Percentiles rank a stretch among this genome's conserved stretches.
Conservation (phyloP, 176 grass and related monocot genomes). For the Alopecurus myosuroides region DNA sequence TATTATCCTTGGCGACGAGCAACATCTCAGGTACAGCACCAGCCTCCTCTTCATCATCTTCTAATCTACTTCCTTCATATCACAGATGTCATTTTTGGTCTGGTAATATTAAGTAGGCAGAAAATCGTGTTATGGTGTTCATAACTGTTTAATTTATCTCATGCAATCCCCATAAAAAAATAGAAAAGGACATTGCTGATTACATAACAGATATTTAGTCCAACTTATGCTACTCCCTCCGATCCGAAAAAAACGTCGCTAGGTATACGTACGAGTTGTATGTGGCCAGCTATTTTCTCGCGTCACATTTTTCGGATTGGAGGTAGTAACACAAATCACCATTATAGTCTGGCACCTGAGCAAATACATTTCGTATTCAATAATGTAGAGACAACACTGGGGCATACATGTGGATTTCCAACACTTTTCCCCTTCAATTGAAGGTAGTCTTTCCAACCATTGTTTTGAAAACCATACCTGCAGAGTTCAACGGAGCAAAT, state of each 20-base stretch:
- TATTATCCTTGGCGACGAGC: too few relatives aligned
- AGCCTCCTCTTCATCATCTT: too few relatives aligned
- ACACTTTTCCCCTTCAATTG: slow-evolving; percentile 84
- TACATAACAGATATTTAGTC: not conserved
- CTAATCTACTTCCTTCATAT: too few relatives aligned
- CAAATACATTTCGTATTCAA: slow-evolving; percentile 7
- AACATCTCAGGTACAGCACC: too few relatives aligned
- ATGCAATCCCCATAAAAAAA: not conserved
- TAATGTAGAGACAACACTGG: not conserved
- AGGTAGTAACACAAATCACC: not conserved
- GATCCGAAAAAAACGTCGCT: too few relatives aligned
- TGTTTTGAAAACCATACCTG: slow-evolving; percentile 98
- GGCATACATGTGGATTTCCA: slow-evolving; percentile 82
- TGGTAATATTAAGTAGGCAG: not conserved
- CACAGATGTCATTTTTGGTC: too few relatives aligned
- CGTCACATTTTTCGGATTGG: too few relatives aligned
- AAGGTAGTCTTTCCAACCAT: slow-evolving; percentile 87
- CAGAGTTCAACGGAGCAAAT: not conserved
- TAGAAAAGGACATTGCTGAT: not conserved
- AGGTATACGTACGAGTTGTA: too few relatives aligned
- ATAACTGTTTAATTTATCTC: not conserved
- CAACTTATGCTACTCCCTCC: not conserved
- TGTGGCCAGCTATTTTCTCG: too few relatives aligned
- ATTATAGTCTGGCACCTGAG: not conserved
- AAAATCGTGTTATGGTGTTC: not conserved